A percentile compares a stretch with the other conserved stretches of the same genome.
Evolutionary conservation across 805 yeast species (phyloP).

Genomic region (Starmerella cellae): DNA sequence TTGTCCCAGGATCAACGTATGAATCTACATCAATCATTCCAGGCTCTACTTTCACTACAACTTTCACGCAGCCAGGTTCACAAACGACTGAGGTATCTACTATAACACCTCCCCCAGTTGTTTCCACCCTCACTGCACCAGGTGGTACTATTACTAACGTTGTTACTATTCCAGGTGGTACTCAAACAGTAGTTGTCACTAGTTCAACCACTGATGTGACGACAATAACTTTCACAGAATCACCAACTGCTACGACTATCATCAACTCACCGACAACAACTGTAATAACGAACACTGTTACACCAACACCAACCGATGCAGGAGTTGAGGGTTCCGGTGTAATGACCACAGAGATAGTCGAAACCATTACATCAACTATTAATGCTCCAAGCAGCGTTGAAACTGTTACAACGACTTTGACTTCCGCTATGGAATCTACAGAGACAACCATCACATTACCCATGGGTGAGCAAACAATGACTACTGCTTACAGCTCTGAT

Average conservation of each 20-base stretch:
- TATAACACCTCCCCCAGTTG: constrained; percentile 3
- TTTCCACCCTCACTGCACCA: constrained; percentile 2
- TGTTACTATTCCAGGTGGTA: constrained; percentile 9
- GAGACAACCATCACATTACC: constrained; percentile 4
- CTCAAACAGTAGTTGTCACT: constrained; percentile 8
- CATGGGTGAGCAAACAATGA: constrained; percentile 10
- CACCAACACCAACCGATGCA: not conserved
- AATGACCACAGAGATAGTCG: not conserved
- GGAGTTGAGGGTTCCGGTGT: not conserved
- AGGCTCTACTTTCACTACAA: constrained; percentile 7
- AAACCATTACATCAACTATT: constrained; percentile 2
- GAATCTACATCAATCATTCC: constrained; percentile 5
- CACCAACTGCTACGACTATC: not conserved
- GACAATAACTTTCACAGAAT: constrained; percentile 3
- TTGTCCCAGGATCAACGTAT: constrained; percentile 2
- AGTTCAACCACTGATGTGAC: not conserved
- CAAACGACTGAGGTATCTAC: constrained; percentile 9
- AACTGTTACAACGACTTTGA: constrained; percentile 2
- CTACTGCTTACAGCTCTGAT: too few relatives aligned
- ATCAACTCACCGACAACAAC: constrained; percentile 4
- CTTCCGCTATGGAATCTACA: constrained; percentile 1
- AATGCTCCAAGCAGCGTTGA: not conserved
- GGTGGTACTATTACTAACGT: constrained; percentile 4
- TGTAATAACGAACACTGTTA: constrained; percentile 9
- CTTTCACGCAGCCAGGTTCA: constrained; percentile 2